phyloP scores from a whole-genome alignment of 805 yeast genomes.

The Candida michaelii region DNA sequence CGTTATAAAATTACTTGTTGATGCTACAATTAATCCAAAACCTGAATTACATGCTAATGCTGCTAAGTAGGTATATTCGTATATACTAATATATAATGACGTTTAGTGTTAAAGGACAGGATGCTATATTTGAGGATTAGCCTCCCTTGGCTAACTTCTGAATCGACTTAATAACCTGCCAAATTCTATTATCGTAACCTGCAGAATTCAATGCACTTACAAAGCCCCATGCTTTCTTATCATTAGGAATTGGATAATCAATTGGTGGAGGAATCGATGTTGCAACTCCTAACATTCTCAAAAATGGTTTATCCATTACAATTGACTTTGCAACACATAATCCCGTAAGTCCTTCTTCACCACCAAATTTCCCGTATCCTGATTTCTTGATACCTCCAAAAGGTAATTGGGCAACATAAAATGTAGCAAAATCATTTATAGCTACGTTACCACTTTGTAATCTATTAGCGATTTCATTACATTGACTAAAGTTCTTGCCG shows the following conservation, averaged over 20 bases:
- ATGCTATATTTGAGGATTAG: no score
- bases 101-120: no score
- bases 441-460: slow-evolving; percentile 90
- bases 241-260: slow-evolving; percentile 87
- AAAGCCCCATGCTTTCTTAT: slow-evolving; percentile 84
- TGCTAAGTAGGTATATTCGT: slow-evolving; percentile 1
- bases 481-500: slow-evolving; percentile 58
- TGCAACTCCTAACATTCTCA: slow-evolving; percentile 54
- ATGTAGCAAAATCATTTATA: slow-evolving; percentile 96
- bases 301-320: slow-evolving; percentile 78
- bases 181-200: slow-evolving; percentile 73
- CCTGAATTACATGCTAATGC: slow-evolving; percentile 87
- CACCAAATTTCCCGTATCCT: slow-evolving; percentile 97
- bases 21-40: slow-evolving; percentile 74
- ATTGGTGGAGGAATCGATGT: slow-evolving; percentile 84
- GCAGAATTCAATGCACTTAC: slow-evolving; percentile 79
- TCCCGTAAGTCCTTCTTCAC: slow-evolving; percentile 94
- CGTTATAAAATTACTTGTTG: slow-evolving; percentile 75
- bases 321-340: slow-evolving; percentile 84
- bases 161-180: slow-evolving; percentile 55
- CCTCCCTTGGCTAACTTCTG: slow-evolving; percentile 39
- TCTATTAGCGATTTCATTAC: slow-evolving; percentile 61
- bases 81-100: slow-evolving; percentile 7
- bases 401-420: slow-evolving; percentile 92
- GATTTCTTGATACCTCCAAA: slow-evolving; percentile 93